Base-by-base conservation (phyloP, 78 protist genomes). In the Dictyostelium capitatum region DNA sequence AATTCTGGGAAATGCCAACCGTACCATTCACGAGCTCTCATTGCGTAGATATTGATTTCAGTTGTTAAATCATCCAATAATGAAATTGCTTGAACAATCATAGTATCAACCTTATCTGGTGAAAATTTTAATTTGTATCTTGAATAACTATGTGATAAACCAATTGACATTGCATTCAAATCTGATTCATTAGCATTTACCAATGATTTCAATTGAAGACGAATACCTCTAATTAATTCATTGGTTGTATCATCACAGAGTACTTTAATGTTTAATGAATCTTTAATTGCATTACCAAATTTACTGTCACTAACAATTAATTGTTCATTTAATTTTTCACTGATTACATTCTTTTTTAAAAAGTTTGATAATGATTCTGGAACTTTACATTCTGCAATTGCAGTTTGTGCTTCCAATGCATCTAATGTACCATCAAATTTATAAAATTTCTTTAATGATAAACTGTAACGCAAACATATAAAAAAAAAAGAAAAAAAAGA, bases 1-100 rank as follows among this genome's bases (percentile, higher is more conserved):
- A 98, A n/a, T 83, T 98, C 99, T 62, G 99, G 99, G 98, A 98
- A 99, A 92, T 98, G 99, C 99, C 98, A 98, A 9, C 99, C 99
- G 95, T 98, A 99, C 99, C 99, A 99, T 83, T 99, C 99, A 75
- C 98, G 95, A 79, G 97, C 98, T 65, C 99, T 96, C 99, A 99
- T 99, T 41, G 97, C 96, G 79, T 98, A 98, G 72, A 97, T 98
- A 98, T 99, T 99, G 83, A 98, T 93, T 87, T 99, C 99, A 95
- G 98, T 98, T 97, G 98, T 99, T 20, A 98, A 69, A n/a, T 99
- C 99, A 19, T 99, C 99, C 23, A 98, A 94, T 56, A 99, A 96
- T 0, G 96, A 74, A 74, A 99, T 97, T 57, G 99, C 99, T 94
- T 99, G 99, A 43, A 99, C 98, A 67, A 99, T 97, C 99, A 98